These are phyloP conservation scores for Termitomyces bulborhizus DNA, from an alignment of 768 basidiomycete species.

Conservation along the genomic window DNA sequence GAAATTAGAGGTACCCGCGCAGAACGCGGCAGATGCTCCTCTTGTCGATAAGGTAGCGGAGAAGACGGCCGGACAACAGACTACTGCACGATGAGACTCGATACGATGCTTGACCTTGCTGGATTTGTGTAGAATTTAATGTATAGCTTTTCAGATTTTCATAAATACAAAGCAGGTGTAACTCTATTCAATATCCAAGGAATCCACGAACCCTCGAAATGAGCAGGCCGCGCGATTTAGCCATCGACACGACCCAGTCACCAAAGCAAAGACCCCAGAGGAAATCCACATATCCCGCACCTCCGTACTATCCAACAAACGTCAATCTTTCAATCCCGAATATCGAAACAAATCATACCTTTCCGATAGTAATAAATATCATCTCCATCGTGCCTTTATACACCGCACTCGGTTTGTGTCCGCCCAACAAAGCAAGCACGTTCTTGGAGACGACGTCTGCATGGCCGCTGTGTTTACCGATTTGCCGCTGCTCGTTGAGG, in stretches of 20 bases:
- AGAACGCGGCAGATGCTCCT: constrained; percentile 69
- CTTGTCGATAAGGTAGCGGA: constrained; percentile 55
- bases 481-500: constrained; percentile 57
- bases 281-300: constrained; percentile 34
- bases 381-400: constrained; percentile 48
- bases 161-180: background rate
- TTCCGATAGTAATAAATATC: constrained; percentile 52
- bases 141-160: too few species aligned
- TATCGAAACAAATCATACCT: constrained; percentile 26
- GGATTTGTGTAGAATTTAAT: too few species aligned
- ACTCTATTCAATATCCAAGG: constrained; percentile 1
- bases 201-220: constrained; percentile 12
- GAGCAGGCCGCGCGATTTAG: constrained; percentile 33
- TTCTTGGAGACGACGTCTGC: constrained; percentile 41
- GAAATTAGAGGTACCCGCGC: constrained; percentile 73
- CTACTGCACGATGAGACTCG: constrained; percentile 43
- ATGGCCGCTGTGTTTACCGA: constrained; percentile 39
- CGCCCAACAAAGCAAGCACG: constrained; percentile 36
- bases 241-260: constrained; percentile 30
- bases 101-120: too few species aligned
- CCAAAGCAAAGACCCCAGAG: constrained; percentile 43
- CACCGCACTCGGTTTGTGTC: constrained; percentile 21
- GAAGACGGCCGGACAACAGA: constrained; percentile 53
- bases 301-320: constrained; percentile 26
- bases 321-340: background rate